Conservation (phyloP, 2,329 filamentous ascomycete species). For the Fusarium nygamai region DNA sequence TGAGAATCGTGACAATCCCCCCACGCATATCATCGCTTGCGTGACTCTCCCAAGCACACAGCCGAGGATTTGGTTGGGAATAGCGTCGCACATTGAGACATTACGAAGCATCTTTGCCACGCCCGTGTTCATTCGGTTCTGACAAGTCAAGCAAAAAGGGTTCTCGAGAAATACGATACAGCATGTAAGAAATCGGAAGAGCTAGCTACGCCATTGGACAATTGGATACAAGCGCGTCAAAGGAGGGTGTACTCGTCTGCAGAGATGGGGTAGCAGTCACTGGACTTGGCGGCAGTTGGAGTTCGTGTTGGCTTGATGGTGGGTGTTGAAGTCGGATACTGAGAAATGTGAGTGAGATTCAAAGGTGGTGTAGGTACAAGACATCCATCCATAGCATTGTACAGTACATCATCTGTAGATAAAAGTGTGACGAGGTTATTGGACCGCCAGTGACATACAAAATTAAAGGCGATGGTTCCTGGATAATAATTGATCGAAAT, state of each 20-base stretch:
- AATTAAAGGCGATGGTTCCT: constrained; percentile 11
- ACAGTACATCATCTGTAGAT: background rate
- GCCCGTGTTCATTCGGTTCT: constrained; percentile 3
- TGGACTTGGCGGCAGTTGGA: constrained; percentile 27
- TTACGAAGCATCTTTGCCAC: constrained; percentile 29
- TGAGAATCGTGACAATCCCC: constrained; percentile 2
- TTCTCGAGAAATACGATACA: constrained; percentile 18
- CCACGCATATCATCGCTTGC: constrained; percentile 25
- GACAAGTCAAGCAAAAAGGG: constrained; percentile 5
- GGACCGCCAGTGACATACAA: constrained; percentile 3
- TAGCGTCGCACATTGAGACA: constrained; percentile 36
- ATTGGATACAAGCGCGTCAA: constrained; percentile 14
- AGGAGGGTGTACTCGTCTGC: constrained; percentile 22
- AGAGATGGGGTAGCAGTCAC: constrained; percentile 15
- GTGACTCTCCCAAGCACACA: constrained; percentile 25
- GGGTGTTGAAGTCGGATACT: constrained; percentile 27
- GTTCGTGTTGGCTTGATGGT: constrained; percentile 32
- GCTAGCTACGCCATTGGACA: constrained; percentile 22
- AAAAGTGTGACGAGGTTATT: background rate
- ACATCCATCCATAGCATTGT: background rate
- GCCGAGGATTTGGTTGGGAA: constrained; percentile 19
- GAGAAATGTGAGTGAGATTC: background rate
- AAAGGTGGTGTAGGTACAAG: background rate
- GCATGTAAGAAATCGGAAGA: constrained; percentile 1
- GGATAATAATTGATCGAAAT: constrained; percentile 16